Conservation (phyloP, 345 rosid genomes). For the Anastatica hierochuntica region DNA sequence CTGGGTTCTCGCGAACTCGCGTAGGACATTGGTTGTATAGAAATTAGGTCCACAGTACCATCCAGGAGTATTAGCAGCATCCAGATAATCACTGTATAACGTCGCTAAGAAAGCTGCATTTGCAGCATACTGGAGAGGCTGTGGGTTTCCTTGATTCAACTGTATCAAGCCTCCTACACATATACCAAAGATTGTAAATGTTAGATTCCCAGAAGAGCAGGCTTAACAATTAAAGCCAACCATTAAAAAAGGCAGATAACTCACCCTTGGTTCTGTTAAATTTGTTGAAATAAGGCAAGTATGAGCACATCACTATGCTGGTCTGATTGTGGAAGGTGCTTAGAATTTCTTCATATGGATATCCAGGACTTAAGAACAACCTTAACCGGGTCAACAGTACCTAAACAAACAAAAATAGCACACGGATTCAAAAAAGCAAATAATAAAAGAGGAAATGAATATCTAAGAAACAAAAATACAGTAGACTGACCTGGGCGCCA, state of each 20-base stretch:
- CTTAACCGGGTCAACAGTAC: slow-evolving; percentile 72
- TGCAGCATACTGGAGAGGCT: slow-evolving; percentile 84
- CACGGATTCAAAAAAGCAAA: neutral
- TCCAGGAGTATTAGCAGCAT: slow-evolving; percentile 94
- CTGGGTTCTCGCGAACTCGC: slow-evolving; percentile 79
- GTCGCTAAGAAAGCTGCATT: slow-evolving; percentile 92
- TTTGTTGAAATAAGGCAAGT: slow-evolving; percentile 52
- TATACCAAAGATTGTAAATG: neutral
- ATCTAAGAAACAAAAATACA: slow-evolving; percentile 5
- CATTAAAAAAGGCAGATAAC: slow-evolving; percentile 4
- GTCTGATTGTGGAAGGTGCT: slow-evolving; percentile 88
- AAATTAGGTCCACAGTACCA: slow-evolving; percentile 95
- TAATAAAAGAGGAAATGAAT: neutral
- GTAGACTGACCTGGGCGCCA: slow-evolving; percentile 70
- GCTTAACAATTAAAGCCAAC: slow-evolving; percentile 2
- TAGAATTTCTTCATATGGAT: slow-evolving; percentile 85
- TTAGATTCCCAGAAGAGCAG: slow-evolving; percentile 4
- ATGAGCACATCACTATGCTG: slow-evolving; percentile 74
- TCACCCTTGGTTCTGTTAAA: slow-evolving; percentile 68
- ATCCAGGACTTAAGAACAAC: slow-evolving; percentile 83
- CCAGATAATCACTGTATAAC: slow-evolving; percentile 77
- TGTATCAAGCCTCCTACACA: slow-evolving; percentile 71
- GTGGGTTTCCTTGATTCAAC: slow-evolving; percentile 89
- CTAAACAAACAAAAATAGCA: slow-evolving; percentile 34
- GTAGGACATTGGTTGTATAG: slow-evolving; percentile 57